Conservation (phyloP, 2,329 filamentous ascomycete genomes). For the Hymenoscyphus infarciens region DNA sequence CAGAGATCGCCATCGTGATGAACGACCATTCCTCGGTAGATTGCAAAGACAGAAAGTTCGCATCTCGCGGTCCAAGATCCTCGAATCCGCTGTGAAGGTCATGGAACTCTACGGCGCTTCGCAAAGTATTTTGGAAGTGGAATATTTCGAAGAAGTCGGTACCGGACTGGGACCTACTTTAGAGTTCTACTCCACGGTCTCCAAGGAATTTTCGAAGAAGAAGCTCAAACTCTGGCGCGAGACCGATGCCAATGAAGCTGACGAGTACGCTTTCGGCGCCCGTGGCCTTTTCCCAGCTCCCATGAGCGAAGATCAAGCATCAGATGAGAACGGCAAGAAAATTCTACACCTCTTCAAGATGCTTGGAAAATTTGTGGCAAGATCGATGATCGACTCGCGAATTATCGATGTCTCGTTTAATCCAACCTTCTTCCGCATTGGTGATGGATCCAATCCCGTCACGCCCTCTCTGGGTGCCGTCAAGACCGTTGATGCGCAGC, state of each 20-base stretch:
- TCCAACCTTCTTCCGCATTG: slow-evolving; percentile 94
- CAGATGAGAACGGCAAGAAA: slow-evolving; percentile 76
- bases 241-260: slow-evolving; percentile 67
- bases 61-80: slow-evolving; percentile 88
- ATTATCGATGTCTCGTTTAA: slow-evolving; percentile 99
- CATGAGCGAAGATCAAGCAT: slow-evolving; percentile 71
- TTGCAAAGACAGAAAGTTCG: slow-evolving; percentile 97
- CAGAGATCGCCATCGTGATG: slow-evolving; percentile 77
- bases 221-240: slow-evolving; percentile 97
- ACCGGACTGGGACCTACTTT: slow-evolving; percentile 93
- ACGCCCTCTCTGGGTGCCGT: slow-evolving; percentile 84
- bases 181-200: slow-evolving; percentile 97
- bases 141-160: slow-evolving; percentile 98
- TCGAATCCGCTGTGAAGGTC: slow-evolving; percentile 95
- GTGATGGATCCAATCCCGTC: slow-evolving; percentile 61
- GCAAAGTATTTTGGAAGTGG: slow-evolving; percentile 91
- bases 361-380: slow-evolving; percentile 93
- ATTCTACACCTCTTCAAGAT: slow-evolving; percentile 86
- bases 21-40: slow-evolving; percentile 84
- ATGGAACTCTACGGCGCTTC: slow-evolving; percentile 99
- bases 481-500: slow-evolving; percentile 79
- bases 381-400: slow-evolving; percentile 96
- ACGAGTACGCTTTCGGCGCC: slow-evolving; percentile 81
- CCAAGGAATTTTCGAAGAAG: slow-evolving; percentile 95
- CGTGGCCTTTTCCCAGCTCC: slow-evolving; percentile 89